These are phyloP conservation scores for Botrytis paeoniae DNA, from an alignment of 2,329 filamentous ascomycete genomes.

Conservation along the genomic window DNA sequence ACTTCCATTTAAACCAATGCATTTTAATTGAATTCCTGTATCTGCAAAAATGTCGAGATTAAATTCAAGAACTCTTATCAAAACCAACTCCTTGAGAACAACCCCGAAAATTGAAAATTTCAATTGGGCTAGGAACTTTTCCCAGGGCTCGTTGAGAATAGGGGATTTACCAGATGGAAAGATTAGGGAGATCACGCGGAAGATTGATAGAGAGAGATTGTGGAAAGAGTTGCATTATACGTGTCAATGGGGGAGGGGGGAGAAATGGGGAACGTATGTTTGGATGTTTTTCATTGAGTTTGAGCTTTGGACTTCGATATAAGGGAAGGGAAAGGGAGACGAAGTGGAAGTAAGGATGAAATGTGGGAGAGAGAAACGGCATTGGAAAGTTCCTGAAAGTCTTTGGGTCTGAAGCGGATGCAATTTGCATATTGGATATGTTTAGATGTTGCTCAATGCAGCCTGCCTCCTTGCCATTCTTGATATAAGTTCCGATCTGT, in stretches of 20 bases:
- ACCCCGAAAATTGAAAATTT: conserved; percentile 1
- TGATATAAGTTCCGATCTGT: neutral
- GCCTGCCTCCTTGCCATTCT: neutral
- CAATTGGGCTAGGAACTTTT: conserved; percentile 21
- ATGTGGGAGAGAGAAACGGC: neutral
- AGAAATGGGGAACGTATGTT: conserved; percentile 65
- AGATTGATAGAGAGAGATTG: conserved; percentile 56
- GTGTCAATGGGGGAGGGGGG: conserved; percentile 63
- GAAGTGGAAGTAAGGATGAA: neutral
- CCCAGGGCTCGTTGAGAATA: neutral
- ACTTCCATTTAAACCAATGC: neutral
- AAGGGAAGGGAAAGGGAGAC: neutral
- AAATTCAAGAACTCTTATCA: neutral
- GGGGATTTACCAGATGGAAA: conserved; percentile 47
- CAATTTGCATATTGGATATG: neutral
- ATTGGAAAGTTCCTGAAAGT: neutral
- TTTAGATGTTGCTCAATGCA: too few relatives aligned
- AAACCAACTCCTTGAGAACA: conserved; percentile 23
- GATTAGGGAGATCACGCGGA: conserved; percentile 46
- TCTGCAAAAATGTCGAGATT: neutral
- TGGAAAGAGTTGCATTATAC: conserved; percentile 64
- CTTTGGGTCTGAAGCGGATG: neutral
- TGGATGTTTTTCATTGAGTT: neutral
- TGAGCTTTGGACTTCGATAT: neutral
- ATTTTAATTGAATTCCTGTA: neutral